These are phyloP conservation scores for Saccharomyces kudriavzevii DNA, from an alignment of 805 yeast species.

Conservation along the genomic window DNA sequence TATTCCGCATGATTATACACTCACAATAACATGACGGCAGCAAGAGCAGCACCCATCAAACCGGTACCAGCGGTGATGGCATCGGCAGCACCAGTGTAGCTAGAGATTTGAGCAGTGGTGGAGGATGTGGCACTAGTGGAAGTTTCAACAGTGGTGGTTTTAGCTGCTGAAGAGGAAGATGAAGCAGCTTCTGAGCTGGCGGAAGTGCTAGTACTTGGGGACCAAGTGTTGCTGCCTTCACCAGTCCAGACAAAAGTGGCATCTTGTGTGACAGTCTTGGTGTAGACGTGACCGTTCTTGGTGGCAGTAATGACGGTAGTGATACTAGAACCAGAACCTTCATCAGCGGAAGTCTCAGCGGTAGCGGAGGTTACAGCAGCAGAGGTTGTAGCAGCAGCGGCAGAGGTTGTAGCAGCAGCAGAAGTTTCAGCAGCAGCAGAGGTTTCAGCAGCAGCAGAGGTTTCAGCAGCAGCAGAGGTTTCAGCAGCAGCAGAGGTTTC, in stretches of 20 bases:
- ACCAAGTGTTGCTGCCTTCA: background rate
- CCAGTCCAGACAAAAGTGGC: slow-evolving; percentile 3
- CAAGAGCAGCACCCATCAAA: slow-evolving; percentile 7
- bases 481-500: too few relatives aligned
- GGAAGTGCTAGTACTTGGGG: background rate
- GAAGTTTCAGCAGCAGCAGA: background rate
- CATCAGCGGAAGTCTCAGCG: slow-evolving; percentile 1
- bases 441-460: background rate
- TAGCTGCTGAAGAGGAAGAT: background rate
- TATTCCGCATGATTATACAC: background rate
- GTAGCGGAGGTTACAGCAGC: slow-evolving; percentile 1
- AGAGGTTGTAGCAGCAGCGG: background rate
- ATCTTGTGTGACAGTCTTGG: slow-evolving; percentile 6
- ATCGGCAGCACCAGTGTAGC: slow-evolving; percentile 7
- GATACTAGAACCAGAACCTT: background rate
- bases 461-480: background rate
- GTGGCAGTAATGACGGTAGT: slow-evolving; percentile 6
- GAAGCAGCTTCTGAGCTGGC: background rate
- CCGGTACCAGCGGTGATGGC: slow-evolving; percentile 5
- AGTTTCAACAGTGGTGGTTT: background rate
- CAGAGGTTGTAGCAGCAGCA: background rate
- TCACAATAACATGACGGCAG: slow-evolving; percentile 1
- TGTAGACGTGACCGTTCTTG: slow-evolving; percentile 7
- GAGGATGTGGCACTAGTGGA: background rate
- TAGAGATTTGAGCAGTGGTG: slow-evolving; percentile 1